These are phyloP conservation scores for Talaromyces funiculosus DNA, from an alignment of 2,329 filamentous ascomycete genomes.

Conservation along the genomic window DNA sequence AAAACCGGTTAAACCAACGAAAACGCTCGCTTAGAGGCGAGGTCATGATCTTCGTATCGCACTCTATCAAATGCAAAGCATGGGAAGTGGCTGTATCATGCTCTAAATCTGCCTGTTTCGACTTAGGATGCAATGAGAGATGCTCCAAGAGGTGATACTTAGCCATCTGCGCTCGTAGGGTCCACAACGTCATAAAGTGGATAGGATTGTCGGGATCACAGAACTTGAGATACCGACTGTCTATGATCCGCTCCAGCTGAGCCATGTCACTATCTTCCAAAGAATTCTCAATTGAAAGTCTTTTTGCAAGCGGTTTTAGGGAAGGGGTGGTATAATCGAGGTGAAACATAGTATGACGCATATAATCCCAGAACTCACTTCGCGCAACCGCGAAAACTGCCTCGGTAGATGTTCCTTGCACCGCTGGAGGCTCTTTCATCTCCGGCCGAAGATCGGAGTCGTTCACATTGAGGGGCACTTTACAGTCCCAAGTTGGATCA, in stretches of 20 bases:
- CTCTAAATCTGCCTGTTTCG: slow-evolving; percentile 9
- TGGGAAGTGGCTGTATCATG: slow-evolving; percentile 12
- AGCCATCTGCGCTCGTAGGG: slow-evolving; percentile 41
- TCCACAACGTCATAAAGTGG: slow-evolving; percentile 47
- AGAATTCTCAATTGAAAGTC: slow-evolving; percentile 10
- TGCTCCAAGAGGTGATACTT: slow-evolving; percentile 48
- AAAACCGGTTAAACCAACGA: slow-evolving; percentile 37
- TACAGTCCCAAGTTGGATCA: slow-evolving; percentile 42
- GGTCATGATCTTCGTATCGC: slow-evolving; percentile 42
- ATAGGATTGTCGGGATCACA: slow-evolving; percentile 39
- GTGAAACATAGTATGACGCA: slow-evolving; percentile 37
- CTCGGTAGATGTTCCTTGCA: slow-evolving; percentile 30
- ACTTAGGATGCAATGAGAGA: slow-evolving; percentile 29
- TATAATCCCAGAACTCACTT: slow-evolving; percentile 37
- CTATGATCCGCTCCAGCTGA: slow-evolving; percentile 37
- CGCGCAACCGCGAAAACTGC: slow-evolving; percentile 41
- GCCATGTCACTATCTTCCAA: slow-evolving; percentile 27
- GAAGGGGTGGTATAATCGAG: slow-evolving; percentile 44
- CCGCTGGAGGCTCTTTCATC: slow-evolving; percentile 10
- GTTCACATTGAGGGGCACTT: slow-evolving; percentile 32
- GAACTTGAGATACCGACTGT: slow-evolving; percentile 43
- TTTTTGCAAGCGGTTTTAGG: slow-evolving; percentile 23
- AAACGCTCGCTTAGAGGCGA: slow-evolving; percentile 40
- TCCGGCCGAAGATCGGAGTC: slow-evolving; percentile 14
- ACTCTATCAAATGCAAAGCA: slow-evolving; percentile 39